Evolutionary conservation across 345 rosid genomes (phyloP).

Genomic region (Boechera stricta): DNA sequence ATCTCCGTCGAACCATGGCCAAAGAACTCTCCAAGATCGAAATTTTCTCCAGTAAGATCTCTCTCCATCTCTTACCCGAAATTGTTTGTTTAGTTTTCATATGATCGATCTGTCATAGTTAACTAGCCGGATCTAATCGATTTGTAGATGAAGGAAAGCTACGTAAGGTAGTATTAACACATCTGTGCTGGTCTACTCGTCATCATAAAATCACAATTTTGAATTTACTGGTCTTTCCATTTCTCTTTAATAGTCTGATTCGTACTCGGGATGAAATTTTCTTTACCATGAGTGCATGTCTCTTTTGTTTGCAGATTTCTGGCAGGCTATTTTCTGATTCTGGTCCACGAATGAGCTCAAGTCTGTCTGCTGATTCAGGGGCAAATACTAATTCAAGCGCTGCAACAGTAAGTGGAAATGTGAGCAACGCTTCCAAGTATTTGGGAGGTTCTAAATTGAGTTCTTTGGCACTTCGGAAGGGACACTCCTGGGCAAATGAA

Average conservation of each 20-base stretch:
- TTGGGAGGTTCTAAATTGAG: constrained; percentile 85
- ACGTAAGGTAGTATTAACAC: constrained; percentile 69
- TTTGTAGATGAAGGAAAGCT: constrained; percentile 98
- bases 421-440: constrained; percentile 72
- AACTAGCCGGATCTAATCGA: no score
- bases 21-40: no score
- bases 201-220: constrained; percentile 13
- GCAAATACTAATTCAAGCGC: constrained; percentile 58
- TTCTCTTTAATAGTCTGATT: constrained; percentile 22
- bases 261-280: constrained; percentile 14
- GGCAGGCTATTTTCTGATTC: constrained; percentile 98
- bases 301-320: constrained; percentile 68
- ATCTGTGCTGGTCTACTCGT: constrained; percentile 23
- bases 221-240: neutral
- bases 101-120: no score
- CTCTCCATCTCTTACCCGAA: no score
- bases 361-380: constrained; percentile 79
- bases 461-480: constrained; percentile 77
- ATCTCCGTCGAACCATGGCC: no score
- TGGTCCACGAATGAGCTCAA: constrained; percentile 84
- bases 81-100: no score
- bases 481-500: constrained; percentile 89
- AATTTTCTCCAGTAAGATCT: no score
- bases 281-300: constrained; percentile 15
- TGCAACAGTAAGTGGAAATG: constrained; percentile 68